Evolutionary conservation across 306 rosid species (phyloP), one percentile per base, ranked within the genome.

Genomic region (Citrullus amarus): DNA sequence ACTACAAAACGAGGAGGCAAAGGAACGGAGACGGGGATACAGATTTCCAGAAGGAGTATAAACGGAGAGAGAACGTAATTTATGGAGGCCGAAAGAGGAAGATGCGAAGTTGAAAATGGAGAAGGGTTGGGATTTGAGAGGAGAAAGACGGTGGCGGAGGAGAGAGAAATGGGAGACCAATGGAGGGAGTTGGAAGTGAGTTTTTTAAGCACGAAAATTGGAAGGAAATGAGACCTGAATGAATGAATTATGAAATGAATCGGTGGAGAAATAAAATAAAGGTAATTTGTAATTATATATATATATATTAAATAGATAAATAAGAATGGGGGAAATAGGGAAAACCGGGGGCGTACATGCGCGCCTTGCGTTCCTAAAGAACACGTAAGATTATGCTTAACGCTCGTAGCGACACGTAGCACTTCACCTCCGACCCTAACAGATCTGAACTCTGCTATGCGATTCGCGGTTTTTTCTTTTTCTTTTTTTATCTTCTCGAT

Each of bases 281-380:
- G 0, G 8, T 53, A 53, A 63, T 28, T 62, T 60, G 4, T 1
- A 25, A 60, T 11, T 62, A 62, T 62, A 60, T 10, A 12, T 20
- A 58, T 8, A 9, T 51, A 28, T 22, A 65, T 11, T 30, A 30
- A 63, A 63, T 15, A 61, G 34, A 22, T 22, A 48, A 28, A 25
- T 11, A 44, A 70, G 32, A n/a, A 13, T 14, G 28, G 43, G 9
- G 22, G 56, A 14, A 25, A 46, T 5, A 48, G 4, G 15, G 28
- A 72, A 50, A 72, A 15, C 60, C 77, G 60, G 36, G 76, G 77
- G 77, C 59, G 59, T 48, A 72, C n/a, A 72, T 30, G 58, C 60
- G 25, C 43, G 28, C 59, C 28, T 72, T 72, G 59, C 60, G 76
- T 72, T 72, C 38, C 6, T 54, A 72, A 50, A 30, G 15, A 50